Conservation (phyloP, 306 rosid genomes). For the Calophaca sinica region DNA sequence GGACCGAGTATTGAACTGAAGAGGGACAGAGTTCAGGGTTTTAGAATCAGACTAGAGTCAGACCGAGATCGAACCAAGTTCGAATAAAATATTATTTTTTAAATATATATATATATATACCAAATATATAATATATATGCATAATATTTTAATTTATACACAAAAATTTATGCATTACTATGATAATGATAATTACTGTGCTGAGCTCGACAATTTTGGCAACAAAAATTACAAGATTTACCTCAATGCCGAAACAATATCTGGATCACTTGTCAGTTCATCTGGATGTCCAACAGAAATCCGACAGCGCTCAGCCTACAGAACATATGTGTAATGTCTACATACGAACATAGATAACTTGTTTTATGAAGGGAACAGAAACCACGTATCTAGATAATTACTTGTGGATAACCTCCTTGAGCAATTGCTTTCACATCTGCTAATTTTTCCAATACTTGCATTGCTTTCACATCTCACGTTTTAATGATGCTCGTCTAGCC, state of each 20-base stretch:
- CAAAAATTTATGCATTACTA: no score
- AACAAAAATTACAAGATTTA: conserved; percentile 38
- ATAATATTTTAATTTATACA: no score
- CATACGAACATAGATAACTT: conserved; percentile 34
- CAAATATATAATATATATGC: no score
- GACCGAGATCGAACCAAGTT: no score
- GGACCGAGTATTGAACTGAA: no score
- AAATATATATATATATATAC: no score
- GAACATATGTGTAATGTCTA: conserved; percentile 27
- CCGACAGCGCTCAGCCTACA: conserved; percentile 94
- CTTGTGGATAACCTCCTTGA: conserved; percentile 98
- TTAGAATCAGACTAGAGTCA: no score
- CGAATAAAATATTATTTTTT: no score
- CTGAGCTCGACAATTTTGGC: conserved; percentile 15
- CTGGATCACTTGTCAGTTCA: conserved; percentile 82
- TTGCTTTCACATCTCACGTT: conserved; percentile 82
- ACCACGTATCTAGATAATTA: conserved; percentile 41
- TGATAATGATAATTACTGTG: conserved; percentile 8
- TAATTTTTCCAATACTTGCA: conserved; percentile 74
- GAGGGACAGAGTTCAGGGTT: no score
- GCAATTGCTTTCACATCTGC: conserved; percentile 78
- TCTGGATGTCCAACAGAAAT: conserved; percentile 88
- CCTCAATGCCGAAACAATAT: conserved; percentile 87
- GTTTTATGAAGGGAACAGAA: background rate
- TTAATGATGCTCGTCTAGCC: conserved; percentile 82